Base-by-base conservation (phyloP, 192 early-diverging fungal genomes). In the Physocladia obscura region DNA sequence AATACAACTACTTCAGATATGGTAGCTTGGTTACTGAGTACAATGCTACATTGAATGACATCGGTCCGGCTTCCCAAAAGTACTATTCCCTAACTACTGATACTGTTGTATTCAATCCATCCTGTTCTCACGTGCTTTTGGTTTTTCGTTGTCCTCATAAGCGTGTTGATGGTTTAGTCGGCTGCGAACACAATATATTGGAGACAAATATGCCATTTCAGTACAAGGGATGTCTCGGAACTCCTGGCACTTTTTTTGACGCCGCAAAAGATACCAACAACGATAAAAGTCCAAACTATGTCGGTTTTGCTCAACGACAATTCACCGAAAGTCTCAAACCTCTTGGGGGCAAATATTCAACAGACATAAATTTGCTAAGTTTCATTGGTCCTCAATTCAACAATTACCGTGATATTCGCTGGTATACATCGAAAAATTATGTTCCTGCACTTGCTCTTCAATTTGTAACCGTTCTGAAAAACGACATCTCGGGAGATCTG, bases 221-320 rank as follows among this genome's bases (percentile, higher is more conserved):
- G 63, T 65, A 65, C 63, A 65, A 65, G 63, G 63, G 63, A n/a
- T 65, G 63, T 65, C 63, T 65, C 1, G 63, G 48, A 17, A 65
- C 63, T 19, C 63, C 63, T 6, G 63, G 63, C 11, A 49, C 48
- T 15, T 65, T 65, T 49, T 65, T 52, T 52, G 63, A 65, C n/a
- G 13, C 17, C 13, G 35, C 17, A 6, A 32, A 49, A n/a, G 63
- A 65, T 32, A 29, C 4, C 6, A 21, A 8, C 21, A 17, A 21
- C 22, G 63, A 52, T 32, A 49, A 49, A n/a, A 15, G 6, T 11
- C 63, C 63, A 15, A 49, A 65, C 50, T 52, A 51, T 52, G 13
- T 17, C 27, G 15, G 29, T n/a, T 29, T 49, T 21, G 63, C 63
- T n/a, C 21, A 8, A 11, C 44, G 63, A 19, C 48, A 65, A 52